Evolutionary conservation across 805 yeast genomes (phyloP), one percentile per base, ranked within the genome.

Genomic region (Hanseniaspora thailandica): DNA sequence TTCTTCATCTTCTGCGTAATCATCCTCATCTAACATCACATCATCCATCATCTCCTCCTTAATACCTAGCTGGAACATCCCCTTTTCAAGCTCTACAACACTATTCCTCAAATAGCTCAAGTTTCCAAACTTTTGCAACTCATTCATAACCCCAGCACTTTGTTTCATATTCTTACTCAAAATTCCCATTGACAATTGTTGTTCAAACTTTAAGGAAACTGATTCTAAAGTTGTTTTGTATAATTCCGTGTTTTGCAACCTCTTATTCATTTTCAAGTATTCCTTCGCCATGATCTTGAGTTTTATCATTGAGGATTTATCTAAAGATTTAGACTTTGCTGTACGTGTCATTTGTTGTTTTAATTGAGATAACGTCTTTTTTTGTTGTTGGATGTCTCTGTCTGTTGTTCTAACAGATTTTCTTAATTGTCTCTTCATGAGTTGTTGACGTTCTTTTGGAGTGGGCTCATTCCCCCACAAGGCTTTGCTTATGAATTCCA

Each of bases 21-120:
- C 85, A 19, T 76, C 82, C 30, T 81, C 86, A 20, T 76, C 81
- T 55, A 78, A 68, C 47, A 73, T 68, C 57, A 86, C 80, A 63
- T 93, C 99, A 55, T 85, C 87, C 64, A 89, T 82, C 97, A 93
- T 93, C 64, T 93, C 98, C 59, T 86, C 86, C 52, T 93, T 87
- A 44, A 93, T 77, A 0, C 93, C 93, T 12, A 85, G 78, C 66
- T 82, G 84, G 78, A 85, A 81, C 60, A 90, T 74, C 68, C 93
- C 99, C 62, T 77, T 82, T 56, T 90, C 85, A 55, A 93, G 69
- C 60, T 84, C 94, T 62, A 83, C 83, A 85, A 90, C 87, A 0
- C 95, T 82, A 10, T 77, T 80, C 60, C 80, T 80, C 51, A 93
- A 68, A 58, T 84, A 88, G 0, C 97, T 97, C 51, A 93, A 64